Evolutionary conservation across 169 alveolate species (phyloP), one percentile per base, ranked within the genome.

Genomic region (Eimeria sp.): DNA sequence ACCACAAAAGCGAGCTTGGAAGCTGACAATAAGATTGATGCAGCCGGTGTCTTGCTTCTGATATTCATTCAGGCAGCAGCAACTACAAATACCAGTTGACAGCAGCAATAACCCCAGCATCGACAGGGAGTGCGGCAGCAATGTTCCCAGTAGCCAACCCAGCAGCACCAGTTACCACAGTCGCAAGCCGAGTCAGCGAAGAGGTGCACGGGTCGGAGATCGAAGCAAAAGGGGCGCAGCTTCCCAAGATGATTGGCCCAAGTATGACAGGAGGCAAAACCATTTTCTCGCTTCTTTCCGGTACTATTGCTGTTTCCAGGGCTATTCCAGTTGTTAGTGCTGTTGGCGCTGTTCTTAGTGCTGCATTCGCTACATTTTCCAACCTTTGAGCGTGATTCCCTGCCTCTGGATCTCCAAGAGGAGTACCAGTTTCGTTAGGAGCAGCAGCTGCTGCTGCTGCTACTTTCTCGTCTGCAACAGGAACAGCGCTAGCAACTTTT

Each of bases 141-240:
- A 57, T 22, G 75, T 34, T 34, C 34, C 34, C 91, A 83, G 58
- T 13, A 57, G 43, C 65, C 14, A 30, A 1, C 40, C 30, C 57
- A 63, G 93, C 82, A 58, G 93, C 49, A 87, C 65, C 93, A 63
- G 65, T 43, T 63, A 87, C 93, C 78, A 54, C 93, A 30, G 93
- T 30, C 51, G 93, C 93, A 43, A 87, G 93, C 65, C 93, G 93
- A 34, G 93, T 87, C 51, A 87, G 40, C 4, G 93, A 43, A 63
- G 93, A 45, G 11, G 78, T 87, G 83, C 93, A 87, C 49, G 93
- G 93, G 20, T 87, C 93, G 10, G 93, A 14, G n/a, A 87, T 57
- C 61, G 93, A 87, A 20, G 93, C 80, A 58, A 63, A 87, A 57
- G 93, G 93, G 40, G 67, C 83, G 63, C 83, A 87, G 82, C 93